phyloP scores from a whole-genome alignment of 2,329 filamentous ascomycete genomes.

The Cordyceps pruinosa region DNA sequence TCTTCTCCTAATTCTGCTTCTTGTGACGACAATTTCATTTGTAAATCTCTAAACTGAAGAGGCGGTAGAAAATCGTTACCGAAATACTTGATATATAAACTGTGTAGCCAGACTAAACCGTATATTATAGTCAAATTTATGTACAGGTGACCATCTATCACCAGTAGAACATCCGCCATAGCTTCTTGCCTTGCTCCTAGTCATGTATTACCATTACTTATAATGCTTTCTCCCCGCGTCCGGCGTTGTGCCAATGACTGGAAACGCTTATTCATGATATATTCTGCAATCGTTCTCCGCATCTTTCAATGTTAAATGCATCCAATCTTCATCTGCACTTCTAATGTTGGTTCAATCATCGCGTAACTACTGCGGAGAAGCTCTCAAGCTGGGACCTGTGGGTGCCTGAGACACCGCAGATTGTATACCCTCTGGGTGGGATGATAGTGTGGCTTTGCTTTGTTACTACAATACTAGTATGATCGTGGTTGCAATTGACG shows the following conservation, averaged over 20 bases:
- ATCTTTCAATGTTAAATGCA: background rate
- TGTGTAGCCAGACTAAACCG: constrained; percentile 8
- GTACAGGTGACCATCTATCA: constrained; percentile 1
- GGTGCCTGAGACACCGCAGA: constrained; percentile 81
- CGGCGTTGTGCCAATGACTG: background rate
- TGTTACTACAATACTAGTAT: background rate
- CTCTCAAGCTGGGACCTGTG: constrained; percentile 77
- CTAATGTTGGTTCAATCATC: constrained; percentile 18
- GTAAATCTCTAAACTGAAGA: background rate
- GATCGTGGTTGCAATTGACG: constrained; percentile 30
- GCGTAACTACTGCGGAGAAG: constrained; percentile 65
- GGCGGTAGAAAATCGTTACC: background rate
- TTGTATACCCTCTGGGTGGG: constrained; percentile 79
- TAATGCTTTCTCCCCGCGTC: background rate
- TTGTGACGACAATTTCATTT: background rate
- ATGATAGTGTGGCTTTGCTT: constrained; percentile 70
- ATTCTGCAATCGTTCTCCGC: background rate
- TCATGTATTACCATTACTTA: constrained; percentile 2
- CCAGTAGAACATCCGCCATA: background rate
- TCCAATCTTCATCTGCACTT: background rate
- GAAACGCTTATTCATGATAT: background rate
- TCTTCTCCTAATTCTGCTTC: too few relatives aligned
- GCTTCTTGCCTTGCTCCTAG: background rate
- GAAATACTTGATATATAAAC: background rate
- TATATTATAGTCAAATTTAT: constrained; percentile 13